Conservation (phyloP, 2,329 filamentous ascomycete genomes). For the Aspergillus ruber region DNA sequence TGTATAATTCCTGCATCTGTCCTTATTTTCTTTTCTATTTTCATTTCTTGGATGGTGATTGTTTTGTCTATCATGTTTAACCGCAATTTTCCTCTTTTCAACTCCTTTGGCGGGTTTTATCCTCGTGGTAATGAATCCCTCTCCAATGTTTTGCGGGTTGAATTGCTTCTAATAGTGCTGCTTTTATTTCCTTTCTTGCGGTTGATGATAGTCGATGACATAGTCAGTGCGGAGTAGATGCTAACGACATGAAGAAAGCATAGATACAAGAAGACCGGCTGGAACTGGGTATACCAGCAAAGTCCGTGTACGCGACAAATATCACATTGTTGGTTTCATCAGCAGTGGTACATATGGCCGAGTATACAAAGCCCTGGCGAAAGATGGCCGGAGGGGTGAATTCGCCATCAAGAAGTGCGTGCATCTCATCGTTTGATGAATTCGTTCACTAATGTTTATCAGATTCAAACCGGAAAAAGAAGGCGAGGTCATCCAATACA, state of each 20-base stretch:
- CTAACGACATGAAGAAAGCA: constrained; percentile 30
- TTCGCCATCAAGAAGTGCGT: constrained; percentile 94
- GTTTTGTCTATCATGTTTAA: constrained; percentile 31
- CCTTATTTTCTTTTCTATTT: constrained; percentile 2
- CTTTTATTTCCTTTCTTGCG: constrained; percentile 8
- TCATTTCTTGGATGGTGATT: constrained; percentile 6
- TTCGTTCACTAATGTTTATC: constrained; percentile 10
- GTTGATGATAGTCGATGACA: background rate
- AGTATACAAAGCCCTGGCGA: constrained; percentile 88
- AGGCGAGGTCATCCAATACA: constrained; percentile 89
- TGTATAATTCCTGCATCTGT: background rate
- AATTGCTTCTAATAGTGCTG: background rate
- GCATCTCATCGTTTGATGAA: constrained; percentile 4
- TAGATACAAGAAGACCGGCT: constrained; percentile 37
- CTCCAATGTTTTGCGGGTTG: constrained; percentile 3
- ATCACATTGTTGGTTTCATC: constrained; percentile 96
- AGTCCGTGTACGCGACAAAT: constrained; percentile 83
- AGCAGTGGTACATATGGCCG: constrained; percentile 96
- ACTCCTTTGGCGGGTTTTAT: constrained; percentile 33
- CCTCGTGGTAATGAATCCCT: constrained; percentile 34
- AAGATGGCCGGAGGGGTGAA: constrained; percentile 66
- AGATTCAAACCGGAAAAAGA: constrained; percentile 96
- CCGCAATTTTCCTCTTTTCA: constrained; percentile 33
- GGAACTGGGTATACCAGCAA: constrained; percentile 58
- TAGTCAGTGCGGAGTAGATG: background rate